Evolutionary conservation across 78 protist genomes (phyloP), one percentile per base, ranked within the genome.

Genomic region (Neovahlkampfia damariscottae): DNA sequence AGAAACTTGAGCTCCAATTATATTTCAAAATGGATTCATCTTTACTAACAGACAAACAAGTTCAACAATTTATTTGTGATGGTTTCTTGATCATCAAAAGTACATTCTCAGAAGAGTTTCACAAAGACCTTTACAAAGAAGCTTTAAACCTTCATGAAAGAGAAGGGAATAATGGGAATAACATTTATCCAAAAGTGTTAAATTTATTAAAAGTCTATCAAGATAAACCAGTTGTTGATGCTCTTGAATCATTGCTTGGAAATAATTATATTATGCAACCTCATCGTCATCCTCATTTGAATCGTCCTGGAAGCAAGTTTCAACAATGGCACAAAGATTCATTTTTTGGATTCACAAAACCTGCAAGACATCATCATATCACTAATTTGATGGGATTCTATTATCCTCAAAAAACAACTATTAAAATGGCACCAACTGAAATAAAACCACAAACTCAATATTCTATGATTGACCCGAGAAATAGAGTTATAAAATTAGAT

Each of bases 381-480:
- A 66, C 76, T 50, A 9, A 50, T 50, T 19, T 39, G 9, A 73
- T 73, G 77, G 77, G 34, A 10, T 66, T 73, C 76, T 73, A 73
- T 10, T 73, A 73, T 50, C 77, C 77, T 67, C 77, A 73, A 73
- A 70, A 73, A 9, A 73, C 77, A 10, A 9, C 77, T 10, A 35
- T 66, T 19, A 9, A 39, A 66, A 39, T 73, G 76, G 77, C 76
- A 35, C 74, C 77, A 35, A 73, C 77, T 73, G 27, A 50, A 67
- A 73, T 73, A 35, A 73, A 40, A 9, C 76, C 77, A n/a, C 9
- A 50, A 73, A n/a, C 77, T 9, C 77, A 73, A 9, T 73, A 73
- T 10, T 35, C 10, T 67, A 27, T 9, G 27, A 10, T 50, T n/a
- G 77, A 73, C 62, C 27, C 77, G 70, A 9, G 31, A 73, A 10